phyloP scores from a whole-genome alignment of 75 land plant species.

The Larix kaempferi region DNA sequence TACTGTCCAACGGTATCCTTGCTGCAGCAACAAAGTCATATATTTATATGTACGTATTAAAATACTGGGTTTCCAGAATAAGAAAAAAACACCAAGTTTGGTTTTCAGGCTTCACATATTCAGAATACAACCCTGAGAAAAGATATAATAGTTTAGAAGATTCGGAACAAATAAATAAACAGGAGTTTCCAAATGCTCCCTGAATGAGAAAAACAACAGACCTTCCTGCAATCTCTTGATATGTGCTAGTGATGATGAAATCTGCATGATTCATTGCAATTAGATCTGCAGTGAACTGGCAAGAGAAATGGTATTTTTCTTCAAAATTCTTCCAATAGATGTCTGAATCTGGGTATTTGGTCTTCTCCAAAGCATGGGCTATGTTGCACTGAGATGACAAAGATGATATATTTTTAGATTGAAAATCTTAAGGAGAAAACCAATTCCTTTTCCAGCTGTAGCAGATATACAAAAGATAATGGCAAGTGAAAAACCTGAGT shows the following conservation, averaged over 20 bases:
- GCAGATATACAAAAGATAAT: background rate
- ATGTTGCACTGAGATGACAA: slow-evolving; percentile 51
- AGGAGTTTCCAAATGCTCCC: background rate
- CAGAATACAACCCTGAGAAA: no score
- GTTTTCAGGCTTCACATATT: no score
- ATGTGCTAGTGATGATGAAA: slow-evolving; percentile 80
- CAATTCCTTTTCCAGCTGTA: background rate
- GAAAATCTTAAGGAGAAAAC: background rate
- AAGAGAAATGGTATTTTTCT: slow-evolving; percentile 75
- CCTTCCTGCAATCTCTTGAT: slow-evolving; percentile 86
- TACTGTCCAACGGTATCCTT: slow-evolving; percentile 64
- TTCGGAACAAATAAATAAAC: background rate
- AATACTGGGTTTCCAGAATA: background rate
- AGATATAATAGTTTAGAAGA: background rate
- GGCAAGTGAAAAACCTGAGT: slow-evolving; percentile 56
- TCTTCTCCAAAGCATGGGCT: slow-evolving; percentile 84
- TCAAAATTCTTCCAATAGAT: slow-evolving; percentile 72
- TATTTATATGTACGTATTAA: background rate
- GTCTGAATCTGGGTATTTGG: slow-evolving; percentile 81
- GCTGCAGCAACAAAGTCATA: slow-evolving; percentile 28
- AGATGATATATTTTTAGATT: background rate
- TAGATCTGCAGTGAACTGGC: slow-evolving; percentile 79
- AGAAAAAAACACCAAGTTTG: no score
- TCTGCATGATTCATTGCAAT: slow-evolving; percentile 82
- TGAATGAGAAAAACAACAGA: slow-evolving; percentile 2